Evolutionary conservation across 140 eudicot species (phyloP), one percentile per base, ranked within the genome.

Genomic region (Bidens hawaiensis): DNA sequence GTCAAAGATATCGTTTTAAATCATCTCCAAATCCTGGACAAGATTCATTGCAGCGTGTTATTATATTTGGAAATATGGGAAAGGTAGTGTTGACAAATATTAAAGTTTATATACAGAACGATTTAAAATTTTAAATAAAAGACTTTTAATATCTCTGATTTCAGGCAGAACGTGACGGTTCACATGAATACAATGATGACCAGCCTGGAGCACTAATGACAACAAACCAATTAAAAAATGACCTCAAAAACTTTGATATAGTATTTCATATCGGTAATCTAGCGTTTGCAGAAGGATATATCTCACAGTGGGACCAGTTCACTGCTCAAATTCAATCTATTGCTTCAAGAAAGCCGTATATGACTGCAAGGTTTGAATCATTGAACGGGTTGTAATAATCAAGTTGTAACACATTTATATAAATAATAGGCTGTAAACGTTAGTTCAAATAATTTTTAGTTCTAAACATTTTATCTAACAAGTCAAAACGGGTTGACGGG

Each of bases 11-110:
- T 62, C 24, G 58, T 21, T 85, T 85, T 24, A 65, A 65, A 75
- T 60, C 96, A 52, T 79, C 96, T 6, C 96, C 96, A 51, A 81
- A 71, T 60, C 96, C 94, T 0, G 94, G 94, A 22, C 96, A 88
- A 19, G 69, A 79, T 65, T 81, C 96, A 2, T 28, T 84, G 15
- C 94, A 84, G 25, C 79, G 84, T 13, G 82, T 84, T n/a, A 65
- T 88, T 61, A 82, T 88, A 55, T 88, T 81, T 57, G 87, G 96
- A 21, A 94, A 88, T 73, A 84, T 88, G 96, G 96, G 45, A 38
- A 88, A 88, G 95, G 91, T 85, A 67, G 3, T 40, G 1, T 6
- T 5, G 0, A 5, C 0, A 2, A 3, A 47, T 1, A 12, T 22
- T n/a, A n/a, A n/a, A n/a, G n/a, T n/a, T n/a, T n/a, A n/a, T n/a